Percentiles rank a stretch among this genome's conserved stretches.
Conservation (phyloP, 2,329 filamentous ascomycete species). For the Exophiala lecanii-corni region DNA sequence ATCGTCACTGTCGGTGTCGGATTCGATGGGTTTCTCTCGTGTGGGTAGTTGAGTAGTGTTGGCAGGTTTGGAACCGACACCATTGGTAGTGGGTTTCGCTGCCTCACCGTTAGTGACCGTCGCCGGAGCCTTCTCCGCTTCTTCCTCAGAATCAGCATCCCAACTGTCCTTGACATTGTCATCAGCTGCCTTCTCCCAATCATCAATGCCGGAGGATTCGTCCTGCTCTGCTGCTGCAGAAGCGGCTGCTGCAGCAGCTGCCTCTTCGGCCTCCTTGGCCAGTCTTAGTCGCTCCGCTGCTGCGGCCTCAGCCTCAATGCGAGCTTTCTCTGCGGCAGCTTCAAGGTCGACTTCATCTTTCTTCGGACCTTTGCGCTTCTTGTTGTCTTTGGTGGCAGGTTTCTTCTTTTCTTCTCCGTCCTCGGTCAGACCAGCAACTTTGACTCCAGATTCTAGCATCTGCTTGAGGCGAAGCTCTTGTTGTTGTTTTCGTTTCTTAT, state of each 20-base stretch:
- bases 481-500: slow-evolving; percentile 43
- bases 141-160: slow-evolving; percentile 80
- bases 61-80: slow-evolving; percentile 2
- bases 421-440: slow-evolving; percentile 42
- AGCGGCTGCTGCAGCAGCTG: slow-evolving; percentile 71
- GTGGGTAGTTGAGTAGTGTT: slow-evolving; percentile 9
- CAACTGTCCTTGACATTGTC: slow-evolving; percentile 88
- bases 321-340: slow-evolving; percentile 44
- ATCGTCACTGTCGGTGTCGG: slow-evolving; percentile 42
- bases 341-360: slow-evolving; percentile 55
- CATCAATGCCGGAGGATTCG: slow-evolving; percentile 56
- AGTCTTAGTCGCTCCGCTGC: slow-evolving; percentile 55
- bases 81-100: slow-evolving; percentile 5
- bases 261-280: slow-evolving; percentile 69
- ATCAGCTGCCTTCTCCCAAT: slow-evolving; percentile 79
- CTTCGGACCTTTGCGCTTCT: slow-evolving; percentile 65
- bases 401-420: slow-evolving; percentile 69
- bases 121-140: slow-evolving; percentile 33
- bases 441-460: slow-evolving; percentile 44
- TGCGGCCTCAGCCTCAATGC: slow-evolving; percentile 43
- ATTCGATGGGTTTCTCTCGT: slow-evolving; percentile 31
- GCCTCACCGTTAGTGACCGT: slow-evolving; percentile 6
- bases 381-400: slow-evolving; percentile 65
- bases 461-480: slow-evolving; percentile 47
- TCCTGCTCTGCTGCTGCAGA: slow-evolving; percentile 59